These are phyloP conservation scores for Aegilops speltoides DNA, from an alignment of 176 grass and related monocot genomes.

Conservation along the genomic window DNA sequence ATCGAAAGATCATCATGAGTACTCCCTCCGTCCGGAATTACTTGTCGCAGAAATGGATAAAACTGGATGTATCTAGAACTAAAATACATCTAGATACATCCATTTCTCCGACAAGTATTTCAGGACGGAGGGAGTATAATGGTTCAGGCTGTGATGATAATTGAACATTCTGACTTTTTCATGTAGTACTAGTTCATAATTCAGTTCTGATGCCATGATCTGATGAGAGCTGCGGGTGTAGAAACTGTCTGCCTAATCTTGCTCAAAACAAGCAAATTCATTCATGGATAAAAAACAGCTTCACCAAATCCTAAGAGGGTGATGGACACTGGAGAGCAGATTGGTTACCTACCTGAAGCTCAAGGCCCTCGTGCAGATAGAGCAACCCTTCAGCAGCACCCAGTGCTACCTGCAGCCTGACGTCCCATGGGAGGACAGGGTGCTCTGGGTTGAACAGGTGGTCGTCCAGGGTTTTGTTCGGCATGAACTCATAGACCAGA, in stretches of 20 bases:
- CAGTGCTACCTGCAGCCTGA: constrained; percentile 57
- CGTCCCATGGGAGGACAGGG: constrained; percentile 51
- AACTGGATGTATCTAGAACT: too few relatives aligned
- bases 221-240: not conserved
- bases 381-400: constrained; percentile 65
- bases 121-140: too few relatives aligned
- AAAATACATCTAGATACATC: too few relatives aligned
- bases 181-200: not conserved
- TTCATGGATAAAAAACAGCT: not conserved
- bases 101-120: too few relatives aligned
- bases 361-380: constrained; percentile 62
- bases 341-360: constrained; percentile 44
- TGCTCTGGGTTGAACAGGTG: constrained; percentile 63
- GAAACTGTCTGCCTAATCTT: not conserved
- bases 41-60: too few relatives aligned
- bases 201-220: not conserved
- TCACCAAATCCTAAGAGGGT: not conserved
- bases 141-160: not conserved
- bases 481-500: constrained; percentile 75
- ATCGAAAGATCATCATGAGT: not conserved
- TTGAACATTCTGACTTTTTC: not conserved
- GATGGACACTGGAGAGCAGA: not conserved
- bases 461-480: constrained; percentile 72
- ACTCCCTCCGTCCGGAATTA: too few relatives aligned
- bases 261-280: not conserved